Conservation (phyloP, 257 asterid genomes). For the Solanum medicagineum region DNA sequence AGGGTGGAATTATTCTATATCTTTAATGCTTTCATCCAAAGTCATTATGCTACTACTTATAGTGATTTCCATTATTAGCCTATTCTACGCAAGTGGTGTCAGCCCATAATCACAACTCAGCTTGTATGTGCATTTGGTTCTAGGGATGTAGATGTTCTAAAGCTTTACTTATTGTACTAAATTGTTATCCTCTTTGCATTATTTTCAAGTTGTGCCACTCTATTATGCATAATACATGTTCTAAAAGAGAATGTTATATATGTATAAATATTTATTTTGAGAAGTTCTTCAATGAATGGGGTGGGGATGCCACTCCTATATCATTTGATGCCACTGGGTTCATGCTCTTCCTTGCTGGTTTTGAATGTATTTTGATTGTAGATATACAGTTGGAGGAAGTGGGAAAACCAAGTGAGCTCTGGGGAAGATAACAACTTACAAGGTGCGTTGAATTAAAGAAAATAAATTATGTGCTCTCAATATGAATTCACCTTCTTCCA, state of each 20-base stretch:
- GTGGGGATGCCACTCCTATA: background rate
- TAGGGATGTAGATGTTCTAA: background rate
- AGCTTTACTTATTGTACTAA: background rate
- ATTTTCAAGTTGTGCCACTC: background rate
- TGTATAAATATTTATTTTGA: background rate
- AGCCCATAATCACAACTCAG: background rate
- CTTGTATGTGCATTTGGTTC: background rate
- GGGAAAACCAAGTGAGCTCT: constrained; percentile 58
- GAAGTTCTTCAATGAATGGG: background rate
- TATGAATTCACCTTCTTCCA: background rate
- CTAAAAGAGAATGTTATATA: background rate
- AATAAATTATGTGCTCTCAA: background rate
- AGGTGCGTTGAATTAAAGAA: constrained; percentile 20
- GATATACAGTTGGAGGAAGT: constrained; percentile 96
- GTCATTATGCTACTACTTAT: background rate
- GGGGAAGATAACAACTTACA: constrained; percentile 37
- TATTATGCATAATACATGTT: background rate
- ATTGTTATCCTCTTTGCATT: background rate
- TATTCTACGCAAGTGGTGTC: background rate
- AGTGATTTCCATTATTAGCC: background rate
- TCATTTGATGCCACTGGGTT: background rate
- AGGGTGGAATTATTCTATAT: background rate
- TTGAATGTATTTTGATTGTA: constrained; percentile 10
- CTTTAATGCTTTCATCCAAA: background rate
- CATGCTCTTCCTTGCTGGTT: background rate